Conservation (phyloP, 2,329 filamentous ascomycete genomes). For the Fusarium sp. region DNA sequence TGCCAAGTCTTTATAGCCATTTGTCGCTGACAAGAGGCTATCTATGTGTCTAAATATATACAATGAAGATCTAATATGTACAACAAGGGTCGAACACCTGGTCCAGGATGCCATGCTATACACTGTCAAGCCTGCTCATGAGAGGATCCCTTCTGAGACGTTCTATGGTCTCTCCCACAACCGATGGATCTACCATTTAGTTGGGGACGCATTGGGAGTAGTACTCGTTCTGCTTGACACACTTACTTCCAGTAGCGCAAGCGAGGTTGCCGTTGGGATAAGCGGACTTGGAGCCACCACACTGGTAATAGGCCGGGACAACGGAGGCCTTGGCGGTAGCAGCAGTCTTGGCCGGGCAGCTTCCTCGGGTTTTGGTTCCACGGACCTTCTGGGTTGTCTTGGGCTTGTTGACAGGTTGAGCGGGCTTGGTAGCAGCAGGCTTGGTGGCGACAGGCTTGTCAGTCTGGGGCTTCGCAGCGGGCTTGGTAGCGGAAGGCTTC, state of each 20-base stretch:
- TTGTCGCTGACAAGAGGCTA: constrained; percentile 11
- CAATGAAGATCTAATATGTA: constrained; percentile 29
- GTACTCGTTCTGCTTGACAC: constrained; percentile 38
- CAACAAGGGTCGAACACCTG: constrained; percentile 27
- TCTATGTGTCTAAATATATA: constrained; percentile 32
- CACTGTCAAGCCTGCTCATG: constrained; percentile 13
- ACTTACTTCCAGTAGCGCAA: constrained; percentile 37
- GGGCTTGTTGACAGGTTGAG: constrained; percentile 4
- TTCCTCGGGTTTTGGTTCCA: constrained; percentile 20
- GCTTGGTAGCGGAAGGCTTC: neutral
- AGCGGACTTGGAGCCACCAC: constrained; percentile 33
- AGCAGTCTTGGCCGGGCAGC: constrained; percentile 27
- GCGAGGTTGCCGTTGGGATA: constrained; percentile 36
- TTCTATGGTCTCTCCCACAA: neutral
- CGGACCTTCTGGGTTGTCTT: constrained; percentile 17
- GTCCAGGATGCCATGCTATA: constrained; percentile 20
- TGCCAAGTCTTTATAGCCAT: constrained; percentile 16
- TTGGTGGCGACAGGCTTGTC: neutral
- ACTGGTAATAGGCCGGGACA: constrained; percentile 32
- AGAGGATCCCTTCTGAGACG: neutral
- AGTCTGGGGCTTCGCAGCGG: neutral
- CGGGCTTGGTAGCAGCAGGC: constrained; percentile 10
- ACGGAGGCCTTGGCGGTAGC: constrained; percentile 18
- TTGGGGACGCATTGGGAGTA: constrained; percentile 41
- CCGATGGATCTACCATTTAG: constrained; percentile 23